Evolutionary conservation across 768 basidiomycete genomes (phyloP), one percentile per base, ranked within the genome.

Genomic region (Termitomyces sp.): DNA sequence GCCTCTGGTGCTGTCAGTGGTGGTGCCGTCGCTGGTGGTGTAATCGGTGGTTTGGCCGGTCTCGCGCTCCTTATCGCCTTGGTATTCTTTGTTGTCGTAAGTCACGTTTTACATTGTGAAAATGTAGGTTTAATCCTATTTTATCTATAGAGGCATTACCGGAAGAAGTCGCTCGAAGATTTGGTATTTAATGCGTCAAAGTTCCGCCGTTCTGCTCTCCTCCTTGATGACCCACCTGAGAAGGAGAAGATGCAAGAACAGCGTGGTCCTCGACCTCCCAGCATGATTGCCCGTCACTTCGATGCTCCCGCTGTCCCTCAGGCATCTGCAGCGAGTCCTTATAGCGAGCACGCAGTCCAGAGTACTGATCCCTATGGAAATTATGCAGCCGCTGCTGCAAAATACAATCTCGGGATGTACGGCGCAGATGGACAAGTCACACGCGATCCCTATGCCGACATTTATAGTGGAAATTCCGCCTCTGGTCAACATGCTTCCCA

Each of bases 181-280:
- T 67, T 69, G 51, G 70, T 60, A 16, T 86, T 84, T 68, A 77
- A 80, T 51, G 69, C 82, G 0, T 70, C 74, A 54, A 75, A 74
- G 16, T 84, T 84, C 72, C 77, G 77, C 33, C 78, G 79, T 60
- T 84, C 84, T 20, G 76, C 74, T 13, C 63, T 79, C 9, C 65
- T 87, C 22, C 63, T 71, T 14, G 55, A 68, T 16, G 69, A 74
- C 55, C 57, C 62, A 14, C 56, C 61, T 36, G 61, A 64, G 64
- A 52, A 66, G 52, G 43, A 54, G 44, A 61, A 54, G 35, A 62
- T 50, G 50, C 55, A 60, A 28, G 46, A 56, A 56, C 60, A 63
- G n/a, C 51, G 59, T 24, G 52, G 62, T 24, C 68, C 70, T 38
- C 51, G 51, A 10, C 51, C 51, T 6, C 72, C 71, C 1, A 65